Base-by-base conservation (phyloP, 805 yeast species). In the Yamadazyma phyllophila region DNA sequence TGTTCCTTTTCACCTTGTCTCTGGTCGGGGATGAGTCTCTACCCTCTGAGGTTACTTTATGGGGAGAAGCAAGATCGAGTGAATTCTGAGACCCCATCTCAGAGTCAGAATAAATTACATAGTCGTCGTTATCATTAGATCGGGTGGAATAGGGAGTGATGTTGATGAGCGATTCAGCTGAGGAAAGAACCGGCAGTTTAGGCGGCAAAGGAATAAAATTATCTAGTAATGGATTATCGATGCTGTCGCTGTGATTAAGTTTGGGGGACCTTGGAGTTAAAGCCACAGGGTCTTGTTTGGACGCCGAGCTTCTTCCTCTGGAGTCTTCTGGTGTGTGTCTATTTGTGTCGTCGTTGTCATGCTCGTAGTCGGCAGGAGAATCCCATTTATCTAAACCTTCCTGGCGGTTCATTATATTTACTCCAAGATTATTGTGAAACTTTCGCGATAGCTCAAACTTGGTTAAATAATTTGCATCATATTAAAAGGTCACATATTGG, bases 1-100 rank as follows among this genome's bases (percentile, higher is more conserved):
- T 40, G n/a, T 45, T 49, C 6, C 54, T 47, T 41, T 47, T 43
- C n/a, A 41, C 36, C 35, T 46, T 42, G 13, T 37, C 39, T 26
- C 44, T 26, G 10, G 48, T 17, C 7, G 48, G 47, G 2, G 43
- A 36, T 20, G 32, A 32, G n/a, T 36, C 46, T 26, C 41, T 31
- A 31, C 42, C 43, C 5, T 24, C 46, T 2, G 39, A 20, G 10
- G 26, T 7, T 2, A 32, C 31, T 17, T 17, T 31, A 16, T 39
- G 41, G 12, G 35, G 27, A 12, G 43, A 31, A 10, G 47, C 50
- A 33, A 58, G 44, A 7, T 63, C 65, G 3, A 62, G 39, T 11
- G 69, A 64, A 42, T 60, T 57, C 40, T 61, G 66, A 9, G 68
- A 62, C 10, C 64, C 69, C 4, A 59, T 58, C 40, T 67, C 73